These are phyloP conservation scores for Epichloe coenophiala DNA, from an alignment of 2,329 filamentous ascomycete genomes.

Conservation along the genomic window DNA sequence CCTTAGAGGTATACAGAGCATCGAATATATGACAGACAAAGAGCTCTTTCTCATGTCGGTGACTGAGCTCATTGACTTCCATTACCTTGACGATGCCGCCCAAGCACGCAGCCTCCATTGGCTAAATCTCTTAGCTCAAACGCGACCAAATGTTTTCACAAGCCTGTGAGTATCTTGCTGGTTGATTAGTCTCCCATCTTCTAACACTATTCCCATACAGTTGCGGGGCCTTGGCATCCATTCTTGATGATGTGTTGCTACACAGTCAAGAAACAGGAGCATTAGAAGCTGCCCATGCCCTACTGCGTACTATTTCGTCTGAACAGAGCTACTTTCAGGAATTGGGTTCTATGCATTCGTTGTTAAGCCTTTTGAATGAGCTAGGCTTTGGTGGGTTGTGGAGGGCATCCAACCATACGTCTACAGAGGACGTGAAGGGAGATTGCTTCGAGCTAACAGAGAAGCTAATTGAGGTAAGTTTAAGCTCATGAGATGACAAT, in stretches of 20 bases:
- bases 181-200: no score
- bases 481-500: neutral
- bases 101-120: slow-evolving; percentile 46
- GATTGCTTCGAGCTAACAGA: slow-evolving; percentile 42
- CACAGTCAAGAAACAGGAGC: slow-evolving; percentile 49
- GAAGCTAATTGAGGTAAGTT: slow-evolving; percentile 44
- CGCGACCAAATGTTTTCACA: slow-evolving; percentile 41
- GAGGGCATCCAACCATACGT: slow-evolving; percentile 39
- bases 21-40: slow-evolving; percentile 41
- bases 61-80: slow-evolving; percentile 53
- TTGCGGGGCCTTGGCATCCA: slow-evolving; percentile 39
- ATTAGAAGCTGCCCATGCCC: slow-evolving; percentile 44
- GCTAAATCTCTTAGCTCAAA: slow-evolving; percentile 42
- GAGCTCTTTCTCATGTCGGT: slow-evolving; percentile 49
- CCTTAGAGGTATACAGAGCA: slow-evolving; percentile 14
- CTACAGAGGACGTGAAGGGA: slow-evolving; percentile 34
- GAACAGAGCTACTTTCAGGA: slow-evolving; percentile 36
- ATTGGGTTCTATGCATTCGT: slow-evolving; percentile 31
- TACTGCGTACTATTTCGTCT: slow-evolving; percentile 45
- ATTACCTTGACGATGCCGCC: slow-evolving; percentile 46
- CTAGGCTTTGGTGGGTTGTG: slow-evolving; percentile 53
- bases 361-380: slow-evolving; percentile 41
- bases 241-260: slow-evolving; percentile 48
- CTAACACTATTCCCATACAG: slow-evolving; percentile 20
- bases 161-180: slow-evolving; percentile 35